Evolutionary conservation across 768 basidiomycete species (phyloP).

Genomic region (Tylopilus plumbeoviolaceoides): DNA sequence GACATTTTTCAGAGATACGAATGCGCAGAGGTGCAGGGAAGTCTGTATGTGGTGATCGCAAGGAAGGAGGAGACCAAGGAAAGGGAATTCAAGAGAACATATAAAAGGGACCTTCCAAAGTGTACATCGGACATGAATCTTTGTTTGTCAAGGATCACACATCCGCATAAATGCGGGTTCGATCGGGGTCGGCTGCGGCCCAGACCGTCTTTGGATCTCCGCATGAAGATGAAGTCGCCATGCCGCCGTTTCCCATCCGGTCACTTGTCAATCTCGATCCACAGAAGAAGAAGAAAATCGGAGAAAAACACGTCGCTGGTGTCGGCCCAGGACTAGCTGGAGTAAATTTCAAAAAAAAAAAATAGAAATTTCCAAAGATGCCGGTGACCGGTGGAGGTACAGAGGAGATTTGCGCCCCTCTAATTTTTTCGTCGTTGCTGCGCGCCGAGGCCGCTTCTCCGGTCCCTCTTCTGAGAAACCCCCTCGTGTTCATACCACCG

Average conservation of each 20-base stretch:
- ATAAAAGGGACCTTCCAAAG: conserved; percentile 36
- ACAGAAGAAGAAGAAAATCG: not conserved
- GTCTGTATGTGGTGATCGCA: conserved; percentile 26
- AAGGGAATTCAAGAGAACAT: conserved; percentile 36
- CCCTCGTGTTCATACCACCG: conserved; percentile 26
- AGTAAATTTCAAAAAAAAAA: too few species aligned
- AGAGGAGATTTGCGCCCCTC: not conserved
- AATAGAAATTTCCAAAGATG: too few species aligned
- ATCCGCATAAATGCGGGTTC: conserved; percentile 34
- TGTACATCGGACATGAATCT: conserved; percentile 33
- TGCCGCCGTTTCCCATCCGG: conserved; percentile 22
- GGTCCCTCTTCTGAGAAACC: conserved; percentile 14
- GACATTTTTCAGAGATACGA: conserved; percentile 48
- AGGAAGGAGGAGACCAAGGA: conserved; percentile 30
- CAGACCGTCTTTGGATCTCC: conserved; percentile 35
- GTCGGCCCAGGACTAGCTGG: too few species aligned
- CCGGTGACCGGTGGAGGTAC: not conserved
- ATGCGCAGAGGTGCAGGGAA: conserved; percentile 7
- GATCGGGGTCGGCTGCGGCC: conserved; percentile 37
- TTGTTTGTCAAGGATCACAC: conserved; percentile 33
- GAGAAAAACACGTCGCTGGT: not conserved
- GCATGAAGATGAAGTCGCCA: conserved; percentile 27
- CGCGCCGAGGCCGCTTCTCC: not conserved
- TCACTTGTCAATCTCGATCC: conserved; percentile 24
- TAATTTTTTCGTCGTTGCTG: not conserved